Conservation (phyloP, 1,284 basidiomycete genomes). For the Malassezia globosa region DNA sequence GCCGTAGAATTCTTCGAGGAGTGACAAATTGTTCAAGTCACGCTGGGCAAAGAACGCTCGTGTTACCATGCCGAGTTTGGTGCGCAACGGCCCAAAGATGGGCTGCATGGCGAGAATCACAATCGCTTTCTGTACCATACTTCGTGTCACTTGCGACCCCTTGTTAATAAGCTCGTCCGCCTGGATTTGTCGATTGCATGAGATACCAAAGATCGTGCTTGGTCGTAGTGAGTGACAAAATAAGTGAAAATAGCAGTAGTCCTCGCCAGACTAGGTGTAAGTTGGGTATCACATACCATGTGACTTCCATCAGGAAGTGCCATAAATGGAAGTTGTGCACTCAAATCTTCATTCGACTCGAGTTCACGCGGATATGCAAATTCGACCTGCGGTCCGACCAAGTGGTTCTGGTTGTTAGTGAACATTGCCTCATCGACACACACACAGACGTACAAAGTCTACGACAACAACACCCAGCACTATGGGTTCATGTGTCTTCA, state of each 20-base stretch:
- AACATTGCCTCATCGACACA: no score
- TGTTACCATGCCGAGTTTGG: constrained; percentile 92
- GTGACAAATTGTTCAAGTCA: constrained; percentile 37
- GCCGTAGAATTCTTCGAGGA: constrained; percentile 44
- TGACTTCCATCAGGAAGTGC: constrained; percentile 95
- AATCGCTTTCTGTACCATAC: constrained; percentile 94
- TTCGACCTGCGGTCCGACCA: constrained; percentile 43
- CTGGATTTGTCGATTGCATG: constrained; percentile 80
- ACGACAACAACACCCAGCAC: constrained; percentile 43
- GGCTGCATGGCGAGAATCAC: constrained; percentile 66
- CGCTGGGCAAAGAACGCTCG: constrained; percentile 44
- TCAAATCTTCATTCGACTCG: constrained; percentile 34
- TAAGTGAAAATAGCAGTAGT: constrained; percentile 92
- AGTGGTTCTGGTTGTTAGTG: constrained; percentile 26
- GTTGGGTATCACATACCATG: constrained; percentile 53
- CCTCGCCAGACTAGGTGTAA: constrained; percentile 63
- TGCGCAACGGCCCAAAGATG: constrained; percentile 53
- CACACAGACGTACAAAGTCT: constrained; percentile 26
- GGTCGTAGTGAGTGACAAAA: constrained; percentile 37
- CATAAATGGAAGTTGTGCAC: constrained; percentile 69
- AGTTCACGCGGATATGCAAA: constrained; percentile 34
- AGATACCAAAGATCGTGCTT: constrained; percentile 30
- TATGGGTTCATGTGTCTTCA: constrained; percentile 10
- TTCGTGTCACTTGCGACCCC: constrained; percentile 77
- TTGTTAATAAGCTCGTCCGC: constrained; percentile 69